phyloP scores from a whole-genome alignment of 805 yeast species.

The Cyberlindnera meyerae region DNA sequence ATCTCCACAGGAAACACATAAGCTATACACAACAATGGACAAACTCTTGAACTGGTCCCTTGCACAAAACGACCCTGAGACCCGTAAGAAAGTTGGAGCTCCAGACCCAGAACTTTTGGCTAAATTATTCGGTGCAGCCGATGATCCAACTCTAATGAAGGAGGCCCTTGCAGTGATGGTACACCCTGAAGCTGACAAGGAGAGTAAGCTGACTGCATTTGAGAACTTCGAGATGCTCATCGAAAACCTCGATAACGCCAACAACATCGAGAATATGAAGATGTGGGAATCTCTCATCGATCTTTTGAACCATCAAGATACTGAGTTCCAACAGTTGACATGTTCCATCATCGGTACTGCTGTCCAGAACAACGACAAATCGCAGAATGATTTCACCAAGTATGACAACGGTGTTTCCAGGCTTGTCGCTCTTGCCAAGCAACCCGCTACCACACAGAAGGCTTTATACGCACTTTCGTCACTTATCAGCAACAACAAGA shows the following conservation, averaged over 20 bases:
- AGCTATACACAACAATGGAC: slow-evolving; percentile 81
- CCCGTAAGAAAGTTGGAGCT: slow-evolving; percentile 54
- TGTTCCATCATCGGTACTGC: slow-evolving; percentile 84
- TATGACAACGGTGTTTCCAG: slow-evolving; percentile 43
- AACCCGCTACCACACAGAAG: slow-evolving; percentile 40
- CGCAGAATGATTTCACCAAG: slow-evolving; percentile 63
- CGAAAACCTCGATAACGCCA: slow-evolving; percentile 92
- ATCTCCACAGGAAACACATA: no score
- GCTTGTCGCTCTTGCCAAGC: slow-evolving; percentile 39
- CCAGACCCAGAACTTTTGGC: slow-evolving; percentile 79
- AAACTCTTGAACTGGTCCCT: slow-evolving; percentile 92
- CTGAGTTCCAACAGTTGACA: slow-evolving; percentile 50
- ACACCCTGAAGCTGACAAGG: slow-evolving; percentile 54
- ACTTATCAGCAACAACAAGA: slow-evolving; percentile 61
- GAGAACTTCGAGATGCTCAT: slow-evolving; percentile 92
- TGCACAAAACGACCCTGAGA: slow-evolving; percentile 69
- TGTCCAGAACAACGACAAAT: slow-evolving; percentile 79
- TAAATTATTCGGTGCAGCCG: slow-evolving; percentile 72
- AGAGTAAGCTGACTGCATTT: slow-evolving; percentile 66
- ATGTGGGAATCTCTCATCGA: slow-evolving; percentile 73
- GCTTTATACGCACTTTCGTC: slow-evolving; percentile 76
- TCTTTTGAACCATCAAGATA: slow-evolving; percentile 40
- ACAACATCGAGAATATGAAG: slow-evolving; percentile 76
- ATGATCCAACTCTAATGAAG: slow-evolving; percentile 86
- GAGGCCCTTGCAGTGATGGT: slow-evolving; percentile 60